A percentile compares a stretch with the other conserved stretches of the same genome.
Conservation (phyloP, 2,329 filamentous ascomycete genomes). For the Penicillium concentricum region DNA sequence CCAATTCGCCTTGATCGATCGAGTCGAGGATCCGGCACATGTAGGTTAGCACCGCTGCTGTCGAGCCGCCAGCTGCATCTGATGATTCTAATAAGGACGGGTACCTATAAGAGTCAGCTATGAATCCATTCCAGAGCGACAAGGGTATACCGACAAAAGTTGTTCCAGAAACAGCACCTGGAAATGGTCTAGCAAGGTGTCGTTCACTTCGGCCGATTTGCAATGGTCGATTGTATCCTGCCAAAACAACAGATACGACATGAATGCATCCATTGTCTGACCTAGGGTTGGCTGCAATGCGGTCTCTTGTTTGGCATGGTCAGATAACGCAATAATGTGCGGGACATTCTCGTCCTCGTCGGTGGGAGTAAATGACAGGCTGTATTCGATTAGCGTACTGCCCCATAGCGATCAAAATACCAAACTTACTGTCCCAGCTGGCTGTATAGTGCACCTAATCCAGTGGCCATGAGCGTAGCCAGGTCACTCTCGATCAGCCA, state of each 20-base stretch:
- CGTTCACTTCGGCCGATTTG: slow-evolving; percentile 84
- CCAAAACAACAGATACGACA: slow-evolving; percentile 96
- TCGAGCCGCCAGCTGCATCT: slow-evolving; percentile 93
- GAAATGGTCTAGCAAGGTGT: slow-evolving; percentile 92
- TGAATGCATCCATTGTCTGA: slow-evolving; percentile 85
- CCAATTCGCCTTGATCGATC: slow-evolving; percentile 88
- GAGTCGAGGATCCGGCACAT: slow-evolving; percentile 86
- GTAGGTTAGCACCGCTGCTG: slow-evolving; percentile 92
- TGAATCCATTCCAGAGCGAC: not conserved
- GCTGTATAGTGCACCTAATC: slow-evolving; percentile 75
- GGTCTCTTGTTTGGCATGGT: slow-evolving; percentile 73
- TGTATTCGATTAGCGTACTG: slow-evolving; percentile 54
- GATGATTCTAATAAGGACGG: slow-evolving; percentile 95
- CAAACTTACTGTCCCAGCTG: slow-evolving; percentile 59
- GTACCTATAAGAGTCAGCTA: slow-evolving; percentile 58
- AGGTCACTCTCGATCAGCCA: slow-evolving; percentile 98
- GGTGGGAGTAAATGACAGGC: slow-evolving; percentile 73
- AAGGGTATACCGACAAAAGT: slow-evolving; percentile 63
- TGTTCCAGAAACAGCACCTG: slow-evolving; percentile 95
- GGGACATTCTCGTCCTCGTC: slow-evolving; percentile 67
- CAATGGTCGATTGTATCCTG: slow-evolving; percentile 97
- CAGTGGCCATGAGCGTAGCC: slow-evolving; percentile 95
- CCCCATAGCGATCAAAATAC: slow-evolving; percentile 34
- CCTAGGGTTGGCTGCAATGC: slow-evolving; percentile 78
- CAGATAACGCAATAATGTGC: slow-evolving; percentile 81